Percentiles rank a stretch among this genome's conserved stretches.
Conservation (phyloP, 441 rosid genomes). For the Adansonia madagascariensis region DNA sequence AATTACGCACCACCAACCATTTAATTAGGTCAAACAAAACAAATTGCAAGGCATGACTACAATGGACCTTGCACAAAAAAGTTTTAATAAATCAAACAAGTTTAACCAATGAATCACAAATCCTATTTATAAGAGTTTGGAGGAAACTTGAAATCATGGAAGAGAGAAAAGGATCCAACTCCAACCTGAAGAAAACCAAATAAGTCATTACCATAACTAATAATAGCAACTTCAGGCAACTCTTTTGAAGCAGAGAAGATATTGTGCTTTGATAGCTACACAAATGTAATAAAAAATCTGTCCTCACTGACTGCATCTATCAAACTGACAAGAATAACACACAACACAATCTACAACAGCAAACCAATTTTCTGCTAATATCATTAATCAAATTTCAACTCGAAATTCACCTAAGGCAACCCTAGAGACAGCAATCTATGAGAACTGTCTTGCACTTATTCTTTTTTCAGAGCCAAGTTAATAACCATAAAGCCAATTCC, state of each 20-base stretch:
- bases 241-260: not conserved
- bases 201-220: not conserved
- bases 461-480: not conserved
- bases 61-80: not conserved
- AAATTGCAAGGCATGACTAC: slow-evolving; percentile 13
- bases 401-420: not conserved
- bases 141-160: slow-evolving; percentile 10
- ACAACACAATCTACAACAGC: not conserved
- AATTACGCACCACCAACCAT: slow-evolving; percentile 10
- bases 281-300: not conserved
- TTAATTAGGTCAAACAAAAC: slow-evolving; percentile 18
- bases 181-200: slow-evolving; percentile 12
- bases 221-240: not conserved
- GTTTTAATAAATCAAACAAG: slow-evolving; percentile 14
- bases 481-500: not conserved
- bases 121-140: slow-evolving; percentile 4
- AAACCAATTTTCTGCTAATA: not conserved
- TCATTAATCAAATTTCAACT: not conserved
- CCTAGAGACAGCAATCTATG: not conserved
- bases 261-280: not conserved
- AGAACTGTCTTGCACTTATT: not conserved
- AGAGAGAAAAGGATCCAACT: slow-evolving; percentile 6
- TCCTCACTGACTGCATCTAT: not conserved
- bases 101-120: not conserved
- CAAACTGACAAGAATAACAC: not conserved